Conservation (phyloP, 352 stramenopile genomes). For the Peronospora farinosa region DNA sequence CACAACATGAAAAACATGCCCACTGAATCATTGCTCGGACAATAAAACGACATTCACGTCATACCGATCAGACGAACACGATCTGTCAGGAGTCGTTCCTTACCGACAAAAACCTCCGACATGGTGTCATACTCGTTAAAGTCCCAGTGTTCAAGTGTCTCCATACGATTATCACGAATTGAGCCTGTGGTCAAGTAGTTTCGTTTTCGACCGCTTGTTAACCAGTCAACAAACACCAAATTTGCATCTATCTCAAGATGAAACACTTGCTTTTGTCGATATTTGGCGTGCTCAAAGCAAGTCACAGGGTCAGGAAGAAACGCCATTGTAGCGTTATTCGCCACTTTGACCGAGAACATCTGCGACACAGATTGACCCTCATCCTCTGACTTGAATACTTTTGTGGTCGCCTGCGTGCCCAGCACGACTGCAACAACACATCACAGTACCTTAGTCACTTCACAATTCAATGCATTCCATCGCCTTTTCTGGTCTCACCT, state of each 20-base stretch:
- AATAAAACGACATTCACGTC: background rate
- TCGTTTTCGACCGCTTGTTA: conserved; percentile 79
- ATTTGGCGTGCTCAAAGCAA: conserved; percentile 70
- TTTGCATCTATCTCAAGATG: conserved; percentile 39
- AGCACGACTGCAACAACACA: conserved; percentile 44
- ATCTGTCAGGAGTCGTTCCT: conserved; percentile 50
- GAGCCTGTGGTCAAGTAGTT: conserved; percentile 64
- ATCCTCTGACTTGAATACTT: conserved; percentile 73
- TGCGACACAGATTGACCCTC: conserved; percentile 45
- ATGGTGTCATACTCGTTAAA: conserved; percentile 70
- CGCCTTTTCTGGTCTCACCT: conserved; percentile 27
- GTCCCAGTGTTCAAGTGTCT: conserved; percentile 75
- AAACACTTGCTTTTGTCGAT: conserved; percentile 63
- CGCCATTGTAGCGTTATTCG: conserved; percentile 47
- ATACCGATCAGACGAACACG: conserved; percentile 59
- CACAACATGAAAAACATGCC: conserved; percentile 1
- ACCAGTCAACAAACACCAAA: conserved; percentile 79
- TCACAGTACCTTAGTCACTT: background rate
- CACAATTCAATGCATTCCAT: background rate
- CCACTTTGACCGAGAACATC: conserved; percentile 46
- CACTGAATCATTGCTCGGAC: background rate
- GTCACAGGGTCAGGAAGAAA: conserved; percentile 77
- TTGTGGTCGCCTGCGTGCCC: conserved; percentile 79
- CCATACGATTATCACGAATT: conserved; percentile 48
- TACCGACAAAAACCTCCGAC: conserved; percentile 53